phyloP scores from a whole-genome alignment of 2,329 filamentous ascomycete genomes.

The Talaromyces sp. region DNA sequence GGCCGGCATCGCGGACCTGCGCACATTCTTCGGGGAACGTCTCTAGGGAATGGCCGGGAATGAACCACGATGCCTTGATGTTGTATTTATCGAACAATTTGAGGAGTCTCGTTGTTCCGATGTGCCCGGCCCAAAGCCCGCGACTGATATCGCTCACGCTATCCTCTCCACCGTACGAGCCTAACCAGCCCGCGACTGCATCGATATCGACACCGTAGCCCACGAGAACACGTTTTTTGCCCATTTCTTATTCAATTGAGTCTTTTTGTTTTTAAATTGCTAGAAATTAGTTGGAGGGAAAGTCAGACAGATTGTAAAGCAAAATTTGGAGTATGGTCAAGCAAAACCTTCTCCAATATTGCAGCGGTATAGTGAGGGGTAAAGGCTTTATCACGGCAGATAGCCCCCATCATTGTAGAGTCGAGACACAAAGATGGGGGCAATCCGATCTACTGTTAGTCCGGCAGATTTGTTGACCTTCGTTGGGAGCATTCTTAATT shows the following conservation, averaged over 20 bases:
- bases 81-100: slow-evolving; percentile 70
- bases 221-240: slow-evolving; percentile 53
- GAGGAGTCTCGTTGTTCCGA: slow-evolving; percentile 61
- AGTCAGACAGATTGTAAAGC: background rate
- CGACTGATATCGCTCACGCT: slow-evolving; percentile 68
- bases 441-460: background rate
- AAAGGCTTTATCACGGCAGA: background rate
- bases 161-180: slow-evolving; percentile 71
- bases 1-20: slow-evolving; percentile 60
- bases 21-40: slow-evolving; percentile 65
- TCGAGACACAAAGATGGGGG: background rate
- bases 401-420: background rate
- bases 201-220: slow-evolving; percentile 71
- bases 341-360: background rate
- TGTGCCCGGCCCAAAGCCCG: slow-evolving; percentile 67
- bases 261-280: background rate
- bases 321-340: background rate
- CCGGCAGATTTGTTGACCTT: background rate
- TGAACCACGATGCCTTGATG: slow-evolving; percentile 67
- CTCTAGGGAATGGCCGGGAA: slow-evolving; percentile 62
- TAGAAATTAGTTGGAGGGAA: background rate
- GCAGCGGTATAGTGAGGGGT: background rate
- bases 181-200: slow-evolving; percentile 73
- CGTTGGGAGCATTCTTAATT: background rate
- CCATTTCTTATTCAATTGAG: slow-evolving; percentile 22